phyloP scores from a whole-genome alignment of 176 grass and related monocot genomes.

The Triticum timopheevii region DNA sequence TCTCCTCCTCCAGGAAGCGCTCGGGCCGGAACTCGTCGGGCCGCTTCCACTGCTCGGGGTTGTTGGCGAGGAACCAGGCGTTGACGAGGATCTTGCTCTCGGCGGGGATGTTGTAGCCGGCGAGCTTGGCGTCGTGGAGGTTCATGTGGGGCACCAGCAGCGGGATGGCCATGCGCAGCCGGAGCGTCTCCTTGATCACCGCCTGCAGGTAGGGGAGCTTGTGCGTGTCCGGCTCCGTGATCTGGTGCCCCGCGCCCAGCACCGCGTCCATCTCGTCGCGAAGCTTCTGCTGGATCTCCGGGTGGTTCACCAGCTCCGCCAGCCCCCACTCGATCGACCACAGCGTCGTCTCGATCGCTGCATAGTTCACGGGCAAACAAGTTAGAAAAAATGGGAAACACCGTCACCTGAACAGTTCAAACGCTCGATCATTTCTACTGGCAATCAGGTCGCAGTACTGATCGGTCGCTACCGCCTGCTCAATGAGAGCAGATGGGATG shows the following conservation, averaged over 20 bases:
- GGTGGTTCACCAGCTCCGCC: constrained; percentile 97
- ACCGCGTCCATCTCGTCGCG: constrained; percentile 60
- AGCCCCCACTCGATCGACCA: constrained; percentile 99
- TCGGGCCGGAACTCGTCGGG: constrained; percentile 76
- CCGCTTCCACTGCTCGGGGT: constrained; percentile 55
- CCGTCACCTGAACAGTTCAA: not conserved
- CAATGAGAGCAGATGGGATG: not conserved
- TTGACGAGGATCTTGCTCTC: constrained; percentile 88
- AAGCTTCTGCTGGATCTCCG: constrained; percentile 67
- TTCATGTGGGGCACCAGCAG: constrained; percentile 88
- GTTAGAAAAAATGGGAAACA: not conserved
- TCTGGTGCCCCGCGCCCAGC: constrained; percentile 43
- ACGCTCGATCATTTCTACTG: not conserved
- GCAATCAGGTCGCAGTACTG: not conserved
- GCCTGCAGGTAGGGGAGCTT: constrained; percentile 74
- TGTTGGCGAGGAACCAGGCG: constrained; percentile 80
- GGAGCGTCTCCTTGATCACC: constrained; percentile 82
- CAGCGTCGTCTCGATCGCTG: constrained; percentile 99
- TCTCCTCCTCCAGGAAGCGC: constrained; percentile 81
- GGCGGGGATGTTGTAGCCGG: constrained; percentile 68
- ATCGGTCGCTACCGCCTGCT: no score
- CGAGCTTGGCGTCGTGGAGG: constrained; percentile 75
- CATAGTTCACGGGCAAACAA: not conserved
- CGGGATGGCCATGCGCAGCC: constrained; percentile 79
- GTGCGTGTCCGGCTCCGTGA: constrained; percentile 71